Percentiles rank a stretch among this genome's conserved stretches.
These are phyloP conservation scores for Dalbergia cochinchinensis DNA, from an alignment of 306 rosid species.

Conservation along the genomic window DNA sequence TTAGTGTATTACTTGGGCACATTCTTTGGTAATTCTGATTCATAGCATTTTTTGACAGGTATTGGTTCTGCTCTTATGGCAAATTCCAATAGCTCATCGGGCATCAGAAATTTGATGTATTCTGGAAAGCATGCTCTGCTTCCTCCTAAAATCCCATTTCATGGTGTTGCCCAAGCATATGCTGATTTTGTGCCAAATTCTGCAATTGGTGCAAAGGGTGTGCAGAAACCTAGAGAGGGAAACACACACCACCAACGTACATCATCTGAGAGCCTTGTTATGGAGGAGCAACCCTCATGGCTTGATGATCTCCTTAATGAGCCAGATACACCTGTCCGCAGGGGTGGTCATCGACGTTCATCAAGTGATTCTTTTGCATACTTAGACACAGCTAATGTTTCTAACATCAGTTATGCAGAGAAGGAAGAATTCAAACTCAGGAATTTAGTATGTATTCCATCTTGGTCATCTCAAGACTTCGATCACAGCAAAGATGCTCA, in stretches of 20 bases:
- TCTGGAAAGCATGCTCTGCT: constrained; percentile 88
- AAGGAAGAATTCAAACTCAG: constrained; percentile 72
- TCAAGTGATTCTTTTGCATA: constrained; percentile 98
- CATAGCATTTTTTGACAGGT: constrained; percentile 50
- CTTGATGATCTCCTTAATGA: constrained; percentile 98
- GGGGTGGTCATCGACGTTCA: constrained; percentile 95
- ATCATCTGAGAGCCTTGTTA: constrained; percentile 85
- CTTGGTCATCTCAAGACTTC: constrained; percentile 84
- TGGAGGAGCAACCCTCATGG: constrained; percentile 99
- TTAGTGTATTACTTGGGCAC: constrained; percentile 13
- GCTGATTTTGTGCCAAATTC: constrained; percentile 73
- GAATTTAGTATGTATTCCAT: constrained; percentile 60
- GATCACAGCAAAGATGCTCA: constrained; percentile 76
- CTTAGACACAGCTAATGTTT: constrained; percentile 59
- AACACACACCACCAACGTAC: constrained; percentile 82
- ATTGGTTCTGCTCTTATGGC: constrained; percentile 65
- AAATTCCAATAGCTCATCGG: constrained; percentile 84
- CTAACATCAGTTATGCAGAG: constrained; percentile 59
- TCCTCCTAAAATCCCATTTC: constrained; percentile 98
- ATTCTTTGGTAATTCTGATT: constrained; percentile 16
- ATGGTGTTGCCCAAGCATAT: constrained; percentile 79
- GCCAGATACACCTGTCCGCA: constrained; percentile 93
- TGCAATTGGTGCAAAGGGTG: constrained; percentile 63
- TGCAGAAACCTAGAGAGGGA: constrained; percentile 81
- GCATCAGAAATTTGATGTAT: constrained; percentile 75